These are phyloP conservation scores for Chaetomium strumarium DNA, from an alignment of 2,329 filamentous ascomycete genomes.

Conservation along the genomic window DNA sequence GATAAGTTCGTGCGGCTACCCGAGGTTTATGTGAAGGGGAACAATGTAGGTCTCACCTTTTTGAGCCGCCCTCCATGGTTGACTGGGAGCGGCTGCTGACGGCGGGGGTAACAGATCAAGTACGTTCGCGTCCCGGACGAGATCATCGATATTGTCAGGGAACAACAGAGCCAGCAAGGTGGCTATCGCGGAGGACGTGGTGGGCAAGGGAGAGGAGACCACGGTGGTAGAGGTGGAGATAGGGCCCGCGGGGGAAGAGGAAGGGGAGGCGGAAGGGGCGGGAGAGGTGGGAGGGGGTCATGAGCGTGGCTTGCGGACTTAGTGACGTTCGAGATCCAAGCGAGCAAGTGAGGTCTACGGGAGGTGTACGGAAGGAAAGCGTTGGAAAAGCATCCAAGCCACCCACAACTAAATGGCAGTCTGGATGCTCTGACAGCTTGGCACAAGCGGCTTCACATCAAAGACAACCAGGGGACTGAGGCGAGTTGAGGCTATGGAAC, in stretches of 20 bases:
- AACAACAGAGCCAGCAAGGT: constrained; percentile 65
- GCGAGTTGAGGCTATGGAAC: too few relatives aligned
- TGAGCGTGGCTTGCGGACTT: neutral
- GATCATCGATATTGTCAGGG: constrained; percentile 89
- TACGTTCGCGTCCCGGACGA: constrained; percentile 95
- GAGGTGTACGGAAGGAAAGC: neutral
- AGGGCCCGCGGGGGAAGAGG: constrained; percentile 46
- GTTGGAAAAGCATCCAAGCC: neutral
- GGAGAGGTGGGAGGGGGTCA: constrained; percentile 16
- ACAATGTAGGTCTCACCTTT: constrained; percentile 65
- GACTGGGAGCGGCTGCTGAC: constrained; percentile 18
- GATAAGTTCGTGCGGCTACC: constrained; percentile 89
- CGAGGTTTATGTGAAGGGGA: constrained; percentile 94
- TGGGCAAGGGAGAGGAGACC: constrained; percentile 48
- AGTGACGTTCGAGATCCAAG: neutral
- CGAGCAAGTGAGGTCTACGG: neutral
- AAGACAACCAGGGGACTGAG: neutral
- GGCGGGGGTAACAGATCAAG: constrained; percentile 66
- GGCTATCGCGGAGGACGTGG: constrained; percentile 61
- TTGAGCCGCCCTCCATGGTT: neutral
- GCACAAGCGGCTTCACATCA: neutral
- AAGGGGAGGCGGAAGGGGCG: constrained; percentile 22
- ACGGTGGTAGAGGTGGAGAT: constrained; percentile 50
- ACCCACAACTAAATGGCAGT: too few relatives aligned
- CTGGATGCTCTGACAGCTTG: neutral